Evolutionary conservation across 169 alveolate genomes (phyloP).

Genomic region (Eimeria necatrix): DNA sequence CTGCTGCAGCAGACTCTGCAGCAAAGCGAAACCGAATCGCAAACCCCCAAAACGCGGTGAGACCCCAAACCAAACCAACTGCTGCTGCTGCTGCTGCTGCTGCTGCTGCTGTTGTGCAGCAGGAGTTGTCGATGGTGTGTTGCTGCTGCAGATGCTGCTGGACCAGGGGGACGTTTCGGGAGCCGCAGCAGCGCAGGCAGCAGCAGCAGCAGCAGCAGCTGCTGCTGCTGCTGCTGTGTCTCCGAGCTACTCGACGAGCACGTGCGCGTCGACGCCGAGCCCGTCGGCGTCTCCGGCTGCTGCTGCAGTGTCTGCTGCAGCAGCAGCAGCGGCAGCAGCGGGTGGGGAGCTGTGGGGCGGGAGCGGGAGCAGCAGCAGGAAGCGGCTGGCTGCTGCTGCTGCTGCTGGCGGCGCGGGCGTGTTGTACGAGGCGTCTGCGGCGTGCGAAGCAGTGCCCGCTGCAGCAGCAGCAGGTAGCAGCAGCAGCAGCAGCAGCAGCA

Average conservation of each 20-base stretch:
- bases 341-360: not conserved
- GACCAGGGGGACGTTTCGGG: not conserved
- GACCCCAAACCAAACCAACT: not conserved
- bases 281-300: conserved; percentile 66
- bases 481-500: conserved; percentile 28
- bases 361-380: conserved; percentile 53
- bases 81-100: conserved; percentile 18
- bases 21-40: not conserved
- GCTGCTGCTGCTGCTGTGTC: conserved; percentile 60
- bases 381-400: not conserved
- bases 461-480: not conserved
- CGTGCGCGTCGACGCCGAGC: conserved; percentile 34
- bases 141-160: not conserved
- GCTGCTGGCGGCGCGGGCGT: not conserved
- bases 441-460: not conserved
- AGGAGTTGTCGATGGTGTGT: not conserved
- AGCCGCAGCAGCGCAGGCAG: not conserved
- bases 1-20: not conserved
- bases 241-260: conserved; percentile 16
- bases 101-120: not conserved
- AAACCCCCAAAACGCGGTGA: not conserved
- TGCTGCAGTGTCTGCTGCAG: conserved; percentile 28
- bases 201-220: conserved; percentile 21
- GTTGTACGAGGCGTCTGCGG: conserved; percentile 2
- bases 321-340: conserved; percentile 49